Conservation (phyloP, 2,329 filamentous ascomycete genomes). For the Diaporthe ampelina region DNA sequence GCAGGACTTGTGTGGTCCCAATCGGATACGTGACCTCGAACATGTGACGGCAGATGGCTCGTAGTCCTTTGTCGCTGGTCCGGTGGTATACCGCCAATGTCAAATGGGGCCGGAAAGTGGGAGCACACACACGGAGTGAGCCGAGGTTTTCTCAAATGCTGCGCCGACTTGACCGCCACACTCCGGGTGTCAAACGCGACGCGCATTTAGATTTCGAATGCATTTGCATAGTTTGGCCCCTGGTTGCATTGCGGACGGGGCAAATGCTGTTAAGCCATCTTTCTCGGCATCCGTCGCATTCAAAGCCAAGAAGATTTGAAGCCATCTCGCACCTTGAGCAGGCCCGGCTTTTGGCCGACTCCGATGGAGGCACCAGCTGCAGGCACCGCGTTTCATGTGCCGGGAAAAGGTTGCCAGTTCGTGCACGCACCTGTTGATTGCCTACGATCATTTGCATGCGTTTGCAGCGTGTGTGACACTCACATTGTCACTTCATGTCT, state of each 20-base stretch:
- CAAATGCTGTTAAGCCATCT: not conserved
- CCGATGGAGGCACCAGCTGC: not conserved
- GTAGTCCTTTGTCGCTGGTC: not conserved
- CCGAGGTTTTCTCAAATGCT: constrained; percentile 10
- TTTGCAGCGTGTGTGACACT: not conserved
- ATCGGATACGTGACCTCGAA: not conserved
- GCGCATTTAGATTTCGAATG: not conserved
- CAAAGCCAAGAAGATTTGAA: not conserved
- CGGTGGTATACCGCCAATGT: not conserved
- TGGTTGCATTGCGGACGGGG: not conserved
- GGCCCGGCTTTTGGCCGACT: not conserved
- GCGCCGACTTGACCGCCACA: constrained; percentile 26
- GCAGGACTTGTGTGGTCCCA: not conserved
- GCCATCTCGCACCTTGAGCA: not conserved
- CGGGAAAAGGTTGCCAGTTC: not conserved
- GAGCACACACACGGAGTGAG: not conserved
- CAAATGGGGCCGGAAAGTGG: constrained; percentile 28
- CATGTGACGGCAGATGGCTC: not conserved
- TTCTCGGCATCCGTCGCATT: not conserved
- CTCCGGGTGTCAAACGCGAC: not conserved
- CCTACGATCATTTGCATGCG: not conserved
- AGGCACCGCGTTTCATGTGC: constrained; percentile 2
- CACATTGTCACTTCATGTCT: not conserved
- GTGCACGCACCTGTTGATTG: not conserved
- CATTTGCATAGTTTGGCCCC: constrained; percentile 3